Conservation (phyloP, 805 yeast species). For the Candida arabinofermentans region DNA sequence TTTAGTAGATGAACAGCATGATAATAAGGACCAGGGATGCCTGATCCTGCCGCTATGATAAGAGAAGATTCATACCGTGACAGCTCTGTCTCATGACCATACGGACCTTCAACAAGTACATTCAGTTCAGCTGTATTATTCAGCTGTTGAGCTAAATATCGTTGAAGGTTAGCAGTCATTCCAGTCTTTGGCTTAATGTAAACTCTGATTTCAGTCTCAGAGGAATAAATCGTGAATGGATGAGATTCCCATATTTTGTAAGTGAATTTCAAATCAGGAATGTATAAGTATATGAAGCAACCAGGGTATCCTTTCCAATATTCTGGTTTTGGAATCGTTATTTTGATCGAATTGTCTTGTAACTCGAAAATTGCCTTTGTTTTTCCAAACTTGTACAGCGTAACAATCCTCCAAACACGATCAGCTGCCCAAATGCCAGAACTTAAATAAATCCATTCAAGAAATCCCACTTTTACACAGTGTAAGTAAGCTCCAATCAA, state of each 20-base stretch:
- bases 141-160: slow-evolving; percentile 19
- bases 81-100: slow-evolving; percentile 42
- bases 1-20: slow-evolving; percentile 34
- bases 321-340: slow-evolving; percentile 39
- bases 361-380: slow-evolving; percentile 16
- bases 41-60: slow-evolving; percentile 55
- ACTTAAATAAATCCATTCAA: slow-evolving; percentile 37
- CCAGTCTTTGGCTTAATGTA: slow-evolving; percentile 48
- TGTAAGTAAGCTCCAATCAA: slow-evolving; percentile 48
- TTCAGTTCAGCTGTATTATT: slow-evolving; percentile 17
- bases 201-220: slow-evolving; percentile 31
- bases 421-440: slow-evolving; percentile 40
- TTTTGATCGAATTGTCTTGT: slow-evolving; percentile 16
- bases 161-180: slow-evolving; percentile 36
- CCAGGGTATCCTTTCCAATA: slow-evolving; percentile 51
- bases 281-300: slow-evolving; percentile 53
- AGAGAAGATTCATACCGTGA: slow-evolving; percentile 38
- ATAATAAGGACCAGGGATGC: slow-evolving; percentile 50
- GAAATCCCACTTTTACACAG: slow-evolving; percentile 36
- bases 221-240: slow-evolving; percentile 47
- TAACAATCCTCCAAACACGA: slow-evolving; percentile 33
- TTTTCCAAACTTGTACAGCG: slow-evolving; percentile 29
- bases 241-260: slow-evolving; percentile 58
- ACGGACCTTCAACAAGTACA: slow-evolving; percentile 51
- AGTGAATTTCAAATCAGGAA: slow-evolving; percentile 30